phyloP scores from a whole-genome alignment of 495 filamentous ascomycete genomes.

The Aspergillus panamensis region DNA sequence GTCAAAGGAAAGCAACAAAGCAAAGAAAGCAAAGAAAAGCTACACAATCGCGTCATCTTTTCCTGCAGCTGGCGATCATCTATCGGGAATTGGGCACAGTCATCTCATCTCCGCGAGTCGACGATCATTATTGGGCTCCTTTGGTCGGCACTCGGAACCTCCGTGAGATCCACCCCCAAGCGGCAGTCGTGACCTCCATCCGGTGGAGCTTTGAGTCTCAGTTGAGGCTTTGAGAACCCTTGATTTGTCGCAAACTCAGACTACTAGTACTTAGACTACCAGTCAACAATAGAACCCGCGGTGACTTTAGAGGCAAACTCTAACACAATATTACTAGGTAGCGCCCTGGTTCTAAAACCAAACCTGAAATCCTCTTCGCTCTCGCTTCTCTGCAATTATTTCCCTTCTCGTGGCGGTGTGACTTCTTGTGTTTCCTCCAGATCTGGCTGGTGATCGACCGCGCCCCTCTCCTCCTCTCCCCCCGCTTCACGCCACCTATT shows the following conservation, averaged over 20 bases:
- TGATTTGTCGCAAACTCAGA: background rate
- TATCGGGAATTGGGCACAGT: background rate
- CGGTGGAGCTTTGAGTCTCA: background rate
- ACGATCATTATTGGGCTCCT: background rate
- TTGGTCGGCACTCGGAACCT: background rate
- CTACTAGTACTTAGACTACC: background rate
- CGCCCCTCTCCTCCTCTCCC: constrained; percentile 1
- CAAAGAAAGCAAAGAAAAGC: too few relatives aligned
- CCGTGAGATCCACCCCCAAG: background rate
- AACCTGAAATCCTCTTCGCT: background rate
- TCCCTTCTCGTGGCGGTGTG: background rate
- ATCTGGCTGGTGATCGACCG: background rate
- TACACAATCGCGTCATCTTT: too few relatives aligned
- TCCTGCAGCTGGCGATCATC: background rate
- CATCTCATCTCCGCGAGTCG: background rate
- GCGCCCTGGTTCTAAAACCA: background rate
- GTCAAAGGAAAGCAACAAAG: too few relatives aligned
- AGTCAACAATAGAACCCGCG: background rate
- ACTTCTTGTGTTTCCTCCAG: background rate
- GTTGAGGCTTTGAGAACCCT: background rate
- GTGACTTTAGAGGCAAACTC: constrained; percentile 7
- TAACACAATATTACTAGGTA: background rate
- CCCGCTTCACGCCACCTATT: background rate
- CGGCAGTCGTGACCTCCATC: background rate
- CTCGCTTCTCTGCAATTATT: background rate